A percentile compares a stretch with the other conserved stretches of the same genome.
phyloP scores from a whole-genome alignment of 192 early-diverging fungal species.

The Backusella australiensis region DNA sequence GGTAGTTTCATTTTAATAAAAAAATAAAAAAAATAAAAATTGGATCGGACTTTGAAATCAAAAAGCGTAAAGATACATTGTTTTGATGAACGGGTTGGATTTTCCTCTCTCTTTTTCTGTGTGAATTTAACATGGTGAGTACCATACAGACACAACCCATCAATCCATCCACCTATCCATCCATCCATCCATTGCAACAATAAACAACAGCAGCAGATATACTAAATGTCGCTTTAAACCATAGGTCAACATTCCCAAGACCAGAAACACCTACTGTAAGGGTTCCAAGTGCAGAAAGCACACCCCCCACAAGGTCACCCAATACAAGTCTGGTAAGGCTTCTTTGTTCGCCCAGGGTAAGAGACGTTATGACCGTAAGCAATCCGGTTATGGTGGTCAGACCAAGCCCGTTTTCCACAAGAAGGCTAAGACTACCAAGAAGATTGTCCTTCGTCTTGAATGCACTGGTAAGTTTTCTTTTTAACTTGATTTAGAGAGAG shows the following conservation, averaged over 20 bases:
- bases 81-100: neutral
- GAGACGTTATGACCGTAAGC: conserved; percentile 70
- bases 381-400: conserved; percentile 99
- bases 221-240: neutral
- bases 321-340: conserved; percentile 99
- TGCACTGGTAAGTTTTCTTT: conserved; percentile 60
- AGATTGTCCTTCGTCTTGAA: conserved; percentile 97
- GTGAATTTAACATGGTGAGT: conserved; percentile 21
- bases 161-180: neutral
- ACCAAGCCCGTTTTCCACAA: conserved; percentile 99
- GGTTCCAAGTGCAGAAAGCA: conserved; percentile 96
- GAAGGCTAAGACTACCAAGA: conserved; percentile 99
- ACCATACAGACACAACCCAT: conserved; percentile 7
- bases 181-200: neutral
- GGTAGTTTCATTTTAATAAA: neutral
- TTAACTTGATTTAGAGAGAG: neutral
- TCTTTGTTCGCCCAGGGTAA: conserved; percentile 98
- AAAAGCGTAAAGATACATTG: neutral
- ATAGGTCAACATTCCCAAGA: conserved; percentile 99
- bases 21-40: neutral
- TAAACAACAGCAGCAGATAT: neutral
- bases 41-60: neutral
- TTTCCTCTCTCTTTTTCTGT: conserved; percentile 16
- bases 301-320: conserved; percentile 99
- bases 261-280: conserved; percentile 99